phyloP scores from a whole-genome alignment of 768 basidiomycete genomes.

The Asterophora parasitica region DNA sequence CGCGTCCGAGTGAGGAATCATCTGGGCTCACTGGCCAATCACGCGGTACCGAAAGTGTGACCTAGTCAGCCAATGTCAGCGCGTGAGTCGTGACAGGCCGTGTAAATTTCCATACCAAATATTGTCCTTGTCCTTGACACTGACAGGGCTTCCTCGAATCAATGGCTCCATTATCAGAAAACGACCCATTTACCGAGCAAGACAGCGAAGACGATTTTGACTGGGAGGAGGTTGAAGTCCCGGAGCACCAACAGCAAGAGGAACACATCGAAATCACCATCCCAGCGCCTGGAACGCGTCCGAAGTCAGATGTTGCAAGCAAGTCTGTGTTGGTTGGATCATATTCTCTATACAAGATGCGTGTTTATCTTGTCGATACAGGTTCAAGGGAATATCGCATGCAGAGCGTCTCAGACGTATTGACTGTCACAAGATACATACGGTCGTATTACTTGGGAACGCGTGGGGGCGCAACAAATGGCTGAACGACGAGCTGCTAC shows the following conservation, averaged over 20 bases:
- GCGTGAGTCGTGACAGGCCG: slow-evolving; percentile 12
- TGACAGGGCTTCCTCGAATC: slow-evolving; percentile 8
- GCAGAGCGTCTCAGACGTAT: slow-evolving; percentile 73
- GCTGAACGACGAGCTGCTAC: slow-evolving; percentile 78
- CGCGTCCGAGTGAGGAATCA: no score
- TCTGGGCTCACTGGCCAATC: no score
- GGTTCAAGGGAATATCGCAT: slow-evolving; percentile 49
- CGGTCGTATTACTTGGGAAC: slow-evolving; percentile 72
- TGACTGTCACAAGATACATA: slow-evolving; percentile 87
- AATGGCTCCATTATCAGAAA: slow-evolving; percentile 16
- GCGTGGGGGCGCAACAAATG: slow-evolving; percentile 74
- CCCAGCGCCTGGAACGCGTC: slow-evolving; percentile 28
- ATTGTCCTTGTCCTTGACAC: no score
- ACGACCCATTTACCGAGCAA: slow-evolving; percentile 18
- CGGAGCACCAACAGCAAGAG: slow-evolving; percentile 29
- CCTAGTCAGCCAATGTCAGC: slow-evolving; percentile 3
- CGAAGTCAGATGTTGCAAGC: slow-evolving; percentile 29
- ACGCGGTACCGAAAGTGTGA: no score
- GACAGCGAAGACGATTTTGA: slow-evolving; percentile 68
- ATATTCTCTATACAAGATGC: slow-evolving; percentile 1
- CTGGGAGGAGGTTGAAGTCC: slow-evolving; percentile 75
- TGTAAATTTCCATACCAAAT: no score
- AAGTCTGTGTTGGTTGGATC: slow-evolving; percentile 38
- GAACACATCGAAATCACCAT: slow-evolving; percentile 69
- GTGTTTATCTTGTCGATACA: slow-evolving; percentile 19